A percentile compares a stretch with the other conserved stretches of the same genome.
phyloP scores from a whole-genome alignment of 1,284 basidiomycete species.

The Pisolithus thermaeus region DNA sequence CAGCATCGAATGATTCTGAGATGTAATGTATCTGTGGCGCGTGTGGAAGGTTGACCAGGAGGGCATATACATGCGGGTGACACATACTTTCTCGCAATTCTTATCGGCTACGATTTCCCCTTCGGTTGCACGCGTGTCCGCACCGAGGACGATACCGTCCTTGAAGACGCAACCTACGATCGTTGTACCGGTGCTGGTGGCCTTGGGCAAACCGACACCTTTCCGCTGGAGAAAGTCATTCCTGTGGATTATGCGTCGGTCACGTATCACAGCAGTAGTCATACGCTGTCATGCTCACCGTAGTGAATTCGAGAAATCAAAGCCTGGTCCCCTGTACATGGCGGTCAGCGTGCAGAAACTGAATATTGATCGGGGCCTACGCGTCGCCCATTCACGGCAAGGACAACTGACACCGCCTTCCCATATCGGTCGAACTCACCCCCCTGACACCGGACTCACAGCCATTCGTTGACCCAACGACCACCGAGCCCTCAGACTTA shows the following conservation, averaged over 20 bases:
- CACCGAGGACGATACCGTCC: slow-evolving; percentile 92
- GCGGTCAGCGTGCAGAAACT: slow-evolving; percentile 25
- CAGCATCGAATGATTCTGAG: slow-evolving; percentile 95
- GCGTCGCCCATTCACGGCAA: not conserved
- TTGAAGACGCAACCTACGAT: slow-evolving; percentile 96
- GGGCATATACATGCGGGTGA: not conserved
- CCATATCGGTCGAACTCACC: slow-evolving; percentile 5
- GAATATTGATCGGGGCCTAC: not conserved
- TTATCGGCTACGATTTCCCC: slow-evolving; percentile 97
- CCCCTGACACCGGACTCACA: slow-evolving; percentile 6
- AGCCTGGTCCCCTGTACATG: slow-evolving; percentile 47
- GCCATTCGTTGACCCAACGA: not conserved
- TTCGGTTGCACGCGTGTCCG: slow-evolving; percentile 94
- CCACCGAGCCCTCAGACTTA: not conserved
- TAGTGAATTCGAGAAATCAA: slow-evolving; percentile 67
- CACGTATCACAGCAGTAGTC: not conserved
- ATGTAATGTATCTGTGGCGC: slow-evolving; percentile 87
- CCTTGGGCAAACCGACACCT: slow-evolving; percentile 69
- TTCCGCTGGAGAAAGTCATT: slow-evolving; percentile 75
- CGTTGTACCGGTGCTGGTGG: slow-evolving; percentile 94
- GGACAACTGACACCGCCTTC: slow-evolving; percentile 11
- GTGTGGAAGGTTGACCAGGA: not conserved
- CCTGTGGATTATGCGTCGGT: slow-evolving; percentile 25
- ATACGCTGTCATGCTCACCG: slow-evolving; percentile 29
- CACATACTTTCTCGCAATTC: slow-evolving; percentile 94